Conservation (phyloP, 208 protist genomes). For the Crithidia acanthocephali region DNA sequence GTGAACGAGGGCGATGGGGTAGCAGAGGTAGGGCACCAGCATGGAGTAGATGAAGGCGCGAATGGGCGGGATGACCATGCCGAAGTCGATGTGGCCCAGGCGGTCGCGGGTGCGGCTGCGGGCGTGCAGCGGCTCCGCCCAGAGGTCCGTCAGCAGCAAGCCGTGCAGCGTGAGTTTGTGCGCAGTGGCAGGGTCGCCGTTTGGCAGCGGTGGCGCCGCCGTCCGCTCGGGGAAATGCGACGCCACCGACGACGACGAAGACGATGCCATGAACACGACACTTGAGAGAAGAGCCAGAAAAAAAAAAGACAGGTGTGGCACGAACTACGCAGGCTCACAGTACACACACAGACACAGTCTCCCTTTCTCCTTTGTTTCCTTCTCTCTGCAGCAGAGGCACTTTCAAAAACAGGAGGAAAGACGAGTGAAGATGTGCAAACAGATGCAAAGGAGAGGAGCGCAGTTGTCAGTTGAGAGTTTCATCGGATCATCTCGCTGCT, state of each 20-base stretch:
- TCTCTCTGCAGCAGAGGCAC: not conserved
- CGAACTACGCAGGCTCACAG: no score
- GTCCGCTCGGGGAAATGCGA: constrained; percentile 21
- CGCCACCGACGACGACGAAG: constrained; percentile 14
- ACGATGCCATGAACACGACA: not conserved
- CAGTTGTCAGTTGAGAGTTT: not conserved
- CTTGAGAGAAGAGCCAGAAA: not conserved
- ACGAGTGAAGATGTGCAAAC: not conserved
- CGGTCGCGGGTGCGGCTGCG: constrained; percentile 72
- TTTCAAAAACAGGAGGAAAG: not conserved
- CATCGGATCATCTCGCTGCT: no score
- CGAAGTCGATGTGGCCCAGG: constrained; percentile 89
- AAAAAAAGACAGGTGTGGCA: no score
- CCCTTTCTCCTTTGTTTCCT: not conserved
- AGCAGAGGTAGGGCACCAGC: constrained; percentile 78
- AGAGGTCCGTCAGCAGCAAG: constrained; percentile 71
- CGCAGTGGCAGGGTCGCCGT: not conserved
- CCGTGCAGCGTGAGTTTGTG: constrained; percentile 28
- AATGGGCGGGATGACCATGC: constrained; percentile 76
- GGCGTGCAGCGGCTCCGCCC: constrained; percentile 77
- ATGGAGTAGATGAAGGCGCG: constrained; percentile 82
- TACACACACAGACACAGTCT: no score
- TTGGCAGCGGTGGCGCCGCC: not conserved
- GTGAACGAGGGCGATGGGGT: constrained; percentile 69
- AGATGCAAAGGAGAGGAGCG: not conserved